Conservation (phyloP, 2,329 filamentous ascomycete genomes). For the Claviceps maximensis region DNA sequence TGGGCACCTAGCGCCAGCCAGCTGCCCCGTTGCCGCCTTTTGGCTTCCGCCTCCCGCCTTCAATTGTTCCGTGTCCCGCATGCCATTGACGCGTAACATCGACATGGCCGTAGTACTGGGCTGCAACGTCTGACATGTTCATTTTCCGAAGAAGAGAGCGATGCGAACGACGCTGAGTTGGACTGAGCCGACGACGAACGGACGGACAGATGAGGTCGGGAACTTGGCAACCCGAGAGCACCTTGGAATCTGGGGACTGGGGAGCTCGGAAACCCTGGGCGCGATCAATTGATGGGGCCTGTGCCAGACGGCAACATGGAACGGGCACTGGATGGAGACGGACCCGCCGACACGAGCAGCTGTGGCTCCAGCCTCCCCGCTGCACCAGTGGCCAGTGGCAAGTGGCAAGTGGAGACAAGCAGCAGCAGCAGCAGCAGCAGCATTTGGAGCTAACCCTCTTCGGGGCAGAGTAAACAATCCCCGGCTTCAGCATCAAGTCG, state of each 20-base stretch:
- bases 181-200: neutral
- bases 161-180: neutral
- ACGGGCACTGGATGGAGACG: neutral
- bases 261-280: neutral
- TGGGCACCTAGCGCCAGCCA: neutral
- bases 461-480: conserved; percentile 15
- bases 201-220: neutral
- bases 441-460: conserved; percentile 11
- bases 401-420: conserved; percentile 8
- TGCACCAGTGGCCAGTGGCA: neutral
- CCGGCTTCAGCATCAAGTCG: conserved; percentile 10
- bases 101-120: neutral
- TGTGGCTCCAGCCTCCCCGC: too few species aligned
- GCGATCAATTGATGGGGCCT: too few species aligned
- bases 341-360: neutral
- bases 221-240: neutral
- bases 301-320: conserved; percentile 1
- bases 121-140: neutral
- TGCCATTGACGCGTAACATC: conserved; percentile 1
- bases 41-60: too few species aligned
- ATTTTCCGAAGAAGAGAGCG: neutral
- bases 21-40: neutral
- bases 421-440: conserved; percentile 4
- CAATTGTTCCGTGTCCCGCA: conserved; percentile 6
- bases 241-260: conserved; percentile 5